phyloP scores from a whole-genome alignment of 768 basidiomycete species.

The Rhodotorula graminis region DNA sequence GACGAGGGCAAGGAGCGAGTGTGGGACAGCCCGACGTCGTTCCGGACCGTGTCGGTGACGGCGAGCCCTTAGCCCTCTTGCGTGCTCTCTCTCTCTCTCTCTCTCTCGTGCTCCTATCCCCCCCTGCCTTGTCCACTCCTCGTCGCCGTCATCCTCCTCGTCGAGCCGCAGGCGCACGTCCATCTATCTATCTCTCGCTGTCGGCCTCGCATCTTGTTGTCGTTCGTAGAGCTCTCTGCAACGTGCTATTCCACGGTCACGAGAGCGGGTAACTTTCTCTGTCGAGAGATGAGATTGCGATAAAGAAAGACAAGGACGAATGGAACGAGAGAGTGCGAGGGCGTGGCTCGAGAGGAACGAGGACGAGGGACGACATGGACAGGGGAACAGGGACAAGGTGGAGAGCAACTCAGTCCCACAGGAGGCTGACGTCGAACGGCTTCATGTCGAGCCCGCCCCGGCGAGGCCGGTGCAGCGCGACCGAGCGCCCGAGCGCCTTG shows the following conservation, averaged over 20 bases:
- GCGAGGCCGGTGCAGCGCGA: background rate
- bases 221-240: no score
- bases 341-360: background rate
- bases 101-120: background rate
- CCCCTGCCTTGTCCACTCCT: background rate
- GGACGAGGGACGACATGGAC: no score
- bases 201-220: no score
- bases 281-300: no score
- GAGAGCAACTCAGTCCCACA: background rate
- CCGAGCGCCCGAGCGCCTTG: background rate
- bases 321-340: background rate
- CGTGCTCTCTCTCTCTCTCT: no score
- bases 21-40: conserved; percentile 2
- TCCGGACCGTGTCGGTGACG: conserved; percentile 7
- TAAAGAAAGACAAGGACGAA: background rate
- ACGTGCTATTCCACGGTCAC: no score
- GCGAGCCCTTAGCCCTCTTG: background rate
- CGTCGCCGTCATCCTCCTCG: no score
- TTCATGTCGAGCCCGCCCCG: background rate
- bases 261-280: no score
- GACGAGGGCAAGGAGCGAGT: no score
- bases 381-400: background rate
- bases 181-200: no score
- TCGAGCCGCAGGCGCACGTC: no score
- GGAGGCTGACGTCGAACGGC: background rate